Evolutionary conservation across 2,329 filamentous ascomycete genomes (phyloP).

Genomic region (Aspergillus neotritici): DNA sequence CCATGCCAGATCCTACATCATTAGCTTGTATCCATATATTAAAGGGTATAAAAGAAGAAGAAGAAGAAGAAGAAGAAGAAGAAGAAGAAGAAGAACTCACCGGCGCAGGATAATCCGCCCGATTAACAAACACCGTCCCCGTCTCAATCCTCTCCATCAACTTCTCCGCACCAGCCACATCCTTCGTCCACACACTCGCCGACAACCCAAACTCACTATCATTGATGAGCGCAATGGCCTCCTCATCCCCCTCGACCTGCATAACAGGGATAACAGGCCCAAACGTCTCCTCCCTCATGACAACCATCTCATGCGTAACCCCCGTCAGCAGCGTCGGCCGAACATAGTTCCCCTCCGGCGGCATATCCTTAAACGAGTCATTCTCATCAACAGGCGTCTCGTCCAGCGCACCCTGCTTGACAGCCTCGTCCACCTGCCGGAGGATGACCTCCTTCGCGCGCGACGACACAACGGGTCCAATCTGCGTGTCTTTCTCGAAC

Average conservation of each 20-base stretch:
- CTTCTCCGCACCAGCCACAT: constrained; percentile 66
- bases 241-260: constrained; percentile 73
- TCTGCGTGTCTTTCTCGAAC: constrained; percentile 67
- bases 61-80: background rate
- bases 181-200: constrained; percentile 96
- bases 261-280: constrained; percentile 87
- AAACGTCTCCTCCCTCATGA: constrained; percentile 94
- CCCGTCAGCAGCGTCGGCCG: constrained; percentile 74
- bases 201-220: constrained; percentile 91
- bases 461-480: constrained; percentile 85
- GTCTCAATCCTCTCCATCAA: constrained; percentile 79
- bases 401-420: constrained; percentile 77
- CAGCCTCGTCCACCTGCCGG: constrained; percentile 73
- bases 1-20: constrained; percentile 76
- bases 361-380: constrained; percentile 65
- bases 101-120: constrained; percentile 85
- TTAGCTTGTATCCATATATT: background rate
- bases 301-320: constrained; percentile 74
- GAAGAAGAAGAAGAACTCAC: constrained; percentile 53
- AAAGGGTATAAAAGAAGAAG: background rate
- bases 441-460: constrained; percentile 69
- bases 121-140: constrained; percentile 93
- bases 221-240: constrained; percentile 84
- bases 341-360: constrained; percentile 79
- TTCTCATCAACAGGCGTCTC: constrained; percentile 77